Conservation (phyloP, 176 grass and related monocot genomes). For the Calamus simplicifolius region DNA sequence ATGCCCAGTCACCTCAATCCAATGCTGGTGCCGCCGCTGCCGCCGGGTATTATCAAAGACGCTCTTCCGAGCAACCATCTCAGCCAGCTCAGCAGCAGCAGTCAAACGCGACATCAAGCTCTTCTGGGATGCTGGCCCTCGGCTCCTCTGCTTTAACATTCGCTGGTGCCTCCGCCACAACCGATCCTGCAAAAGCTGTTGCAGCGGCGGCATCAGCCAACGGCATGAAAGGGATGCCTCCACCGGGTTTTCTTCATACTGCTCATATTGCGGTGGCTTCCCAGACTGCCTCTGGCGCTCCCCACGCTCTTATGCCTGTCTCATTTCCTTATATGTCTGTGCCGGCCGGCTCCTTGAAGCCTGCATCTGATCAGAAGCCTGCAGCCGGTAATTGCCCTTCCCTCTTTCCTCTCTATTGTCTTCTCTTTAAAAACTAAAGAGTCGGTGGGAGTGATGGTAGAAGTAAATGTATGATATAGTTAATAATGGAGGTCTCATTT, state of each 20-base stretch:
- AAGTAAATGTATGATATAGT: no score
- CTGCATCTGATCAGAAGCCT: conserved; percentile 62
- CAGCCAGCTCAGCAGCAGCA: conserved; percentile 32
- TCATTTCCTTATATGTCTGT: conserved; percentile 43
- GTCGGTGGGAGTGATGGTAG: conserved; percentile 34
- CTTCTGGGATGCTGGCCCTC: conserved; percentile 14
- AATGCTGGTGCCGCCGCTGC: conserved; percentile 15
- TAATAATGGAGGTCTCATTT: no score
- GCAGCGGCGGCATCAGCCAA: conserved; percentile 15
- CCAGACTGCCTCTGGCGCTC: conserved; percentile 32
- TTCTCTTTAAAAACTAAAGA: conserved; percentile 9
- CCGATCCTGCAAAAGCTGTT: conserved; percentile 30
- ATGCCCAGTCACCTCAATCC: conserved; percentile 21
- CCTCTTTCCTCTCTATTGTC: neutral
- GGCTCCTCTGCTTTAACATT: conserved; percentile 12
- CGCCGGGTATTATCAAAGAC: conserved; percentile 50
- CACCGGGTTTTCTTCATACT: conserved; percentile 30
- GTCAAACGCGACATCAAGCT: conserved; percentile 23
- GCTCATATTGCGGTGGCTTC: conserved; percentile 28
- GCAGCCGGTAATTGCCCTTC: conserved; percentile 49
- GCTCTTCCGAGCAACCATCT: conserved; percentile 17
- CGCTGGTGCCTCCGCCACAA: neutral
- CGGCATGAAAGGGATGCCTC: conserved; percentile 48
- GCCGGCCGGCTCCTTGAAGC: conserved; percentile 39
- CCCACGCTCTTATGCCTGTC: conserved; percentile 38